Evolutionary conservation across 257 asterid species (phyloP).

Genomic region (Fraxinus americana): DNA sequence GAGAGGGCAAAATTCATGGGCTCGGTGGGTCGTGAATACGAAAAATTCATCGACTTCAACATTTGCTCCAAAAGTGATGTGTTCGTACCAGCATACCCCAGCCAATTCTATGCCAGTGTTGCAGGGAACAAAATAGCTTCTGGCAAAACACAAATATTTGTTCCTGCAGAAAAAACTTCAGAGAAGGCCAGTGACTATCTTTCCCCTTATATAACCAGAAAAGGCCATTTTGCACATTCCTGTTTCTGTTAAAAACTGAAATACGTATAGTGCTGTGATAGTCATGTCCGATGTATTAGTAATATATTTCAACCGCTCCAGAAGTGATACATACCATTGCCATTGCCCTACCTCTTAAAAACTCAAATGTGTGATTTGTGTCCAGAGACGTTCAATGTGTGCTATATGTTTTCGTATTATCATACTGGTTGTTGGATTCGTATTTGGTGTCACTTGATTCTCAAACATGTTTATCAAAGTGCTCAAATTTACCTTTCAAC

Average conservation of each 20-base stretch:
- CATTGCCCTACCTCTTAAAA: background rate
- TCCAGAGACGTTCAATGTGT: background rate
- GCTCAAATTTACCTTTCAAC: background rate
- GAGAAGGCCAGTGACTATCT: slow-evolving; percentile 22
- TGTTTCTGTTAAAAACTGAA: slow-evolving; percentile 50
- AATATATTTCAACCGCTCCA: background rate
- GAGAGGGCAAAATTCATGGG: too few species aligned
- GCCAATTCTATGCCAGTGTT: slow-evolving; percentile 49
- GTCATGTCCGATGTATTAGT: background rate
- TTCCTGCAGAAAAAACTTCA: slow-evolving; percentile 41
- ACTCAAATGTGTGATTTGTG: background rate
- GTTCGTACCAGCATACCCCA: slow-evolving; percentile 38
- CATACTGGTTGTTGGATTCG: background rate
- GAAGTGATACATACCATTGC: background rate
- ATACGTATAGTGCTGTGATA: background rate
- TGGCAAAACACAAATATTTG: slow-evolving; percentile 49
- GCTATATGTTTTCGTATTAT: background rate
- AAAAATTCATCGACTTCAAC: slow-evolving; percentile 41
- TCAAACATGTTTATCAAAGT: background rate
- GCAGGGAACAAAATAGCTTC: slow-evolving; percentile 56
- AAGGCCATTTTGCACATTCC: slow-evolving; percentile 49
- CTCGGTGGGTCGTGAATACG: too few species aligned
- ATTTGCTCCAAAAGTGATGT: slow-evolving; percentile 49
- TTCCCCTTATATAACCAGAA: slow-evolving; percentile 42
- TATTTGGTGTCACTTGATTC: background rate